Conservation (phyloP, 768 basidiomycete species). For the Baorangia bicolor region DNA sequence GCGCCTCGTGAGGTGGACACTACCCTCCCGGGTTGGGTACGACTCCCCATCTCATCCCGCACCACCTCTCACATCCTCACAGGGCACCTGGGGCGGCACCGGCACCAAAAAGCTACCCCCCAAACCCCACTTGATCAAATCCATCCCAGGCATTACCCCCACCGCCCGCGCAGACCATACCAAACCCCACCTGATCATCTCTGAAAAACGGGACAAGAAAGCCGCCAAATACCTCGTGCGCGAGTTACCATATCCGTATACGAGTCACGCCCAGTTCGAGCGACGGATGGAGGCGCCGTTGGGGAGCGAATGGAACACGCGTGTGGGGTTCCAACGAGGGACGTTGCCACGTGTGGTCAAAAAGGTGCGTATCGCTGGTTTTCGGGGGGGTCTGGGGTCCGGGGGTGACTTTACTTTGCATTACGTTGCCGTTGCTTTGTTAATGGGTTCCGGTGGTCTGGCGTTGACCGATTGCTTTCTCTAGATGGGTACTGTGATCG, state of each 20-base stretch:
- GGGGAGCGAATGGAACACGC: slow-evolving; percentile 92
- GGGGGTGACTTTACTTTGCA: background rate
- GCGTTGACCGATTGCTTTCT: slow-evolving; percentile 7
- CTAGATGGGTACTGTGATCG: slow-evolving; percentile 72
- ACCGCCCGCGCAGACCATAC: slow-evolving; percentile 77
- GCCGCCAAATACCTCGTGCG: slow-evolving; percentile 85
- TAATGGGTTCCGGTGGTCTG: background rate
- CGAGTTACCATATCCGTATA: slow-evolving; percentile 94
- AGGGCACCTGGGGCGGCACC: slow-evolving; percentile 92
- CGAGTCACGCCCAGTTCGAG: slow-evolving; percentile 91
- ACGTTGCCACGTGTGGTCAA: slow-evolving; percentile 85
- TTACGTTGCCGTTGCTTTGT: background rate
- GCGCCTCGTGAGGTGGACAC: slow-evolving; percentile 87
- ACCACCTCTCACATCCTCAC: no score
- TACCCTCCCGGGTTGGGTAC: slow-evolving; percentile 93
- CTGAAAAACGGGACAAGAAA: slow-evolving; percentile 94
- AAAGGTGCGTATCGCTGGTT: slow-evolving; percentile 53
- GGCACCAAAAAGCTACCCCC: slow-evolving; percentile 62
- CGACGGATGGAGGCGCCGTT: slow-evolving; percentile 76
- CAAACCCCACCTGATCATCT: slow-evolving; percentile 90
- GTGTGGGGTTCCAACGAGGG: slow-evolving; percentile 77
- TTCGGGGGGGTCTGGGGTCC: background rate
- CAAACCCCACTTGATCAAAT: slow-evolving; percentile 74
- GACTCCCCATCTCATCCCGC: slow-evolving; percentile 25
- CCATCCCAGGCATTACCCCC: slow-evolving; percentile 78